A percentile compares a stretch with the other conserved stretches of the same genome.
These are phyloP conservation scores for Metrosideros polymorpha DNA, from an alignment of 441 rosid species.

Conservation along the genomic window DNA sequence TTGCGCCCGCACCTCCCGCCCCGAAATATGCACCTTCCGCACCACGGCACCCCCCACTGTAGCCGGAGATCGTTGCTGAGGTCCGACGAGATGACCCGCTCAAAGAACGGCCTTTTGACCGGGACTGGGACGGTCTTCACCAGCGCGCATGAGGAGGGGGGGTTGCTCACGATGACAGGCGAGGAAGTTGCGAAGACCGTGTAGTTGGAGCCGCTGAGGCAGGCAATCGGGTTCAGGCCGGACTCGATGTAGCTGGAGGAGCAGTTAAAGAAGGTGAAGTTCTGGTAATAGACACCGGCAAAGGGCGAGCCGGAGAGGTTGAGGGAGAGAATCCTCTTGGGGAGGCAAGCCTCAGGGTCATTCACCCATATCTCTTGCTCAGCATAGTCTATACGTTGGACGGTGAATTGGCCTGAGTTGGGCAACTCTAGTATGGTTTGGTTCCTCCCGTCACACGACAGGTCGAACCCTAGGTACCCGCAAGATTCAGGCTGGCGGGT, in stretches of 20 bases:
- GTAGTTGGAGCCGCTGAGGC: conserved; percentile 32
- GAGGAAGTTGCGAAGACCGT: conserved; percentile 58
- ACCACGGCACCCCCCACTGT: conserved; percentile 45
- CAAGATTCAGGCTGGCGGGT: conserved; percentile 23
- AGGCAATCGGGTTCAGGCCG: conserved; percentile 36
- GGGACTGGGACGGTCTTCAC: conserved; percentile 36
- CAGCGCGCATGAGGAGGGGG: conserved; percentile 23
- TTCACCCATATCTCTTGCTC: conserved; percentile 45
- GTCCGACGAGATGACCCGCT: conserved; percentile 37
- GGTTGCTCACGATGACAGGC: not conserved
- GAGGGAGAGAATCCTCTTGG: conserved; percentile 35
- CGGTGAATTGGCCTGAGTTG: conserved; percentile 26
- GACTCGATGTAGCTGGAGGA: conserved; percentile 15
- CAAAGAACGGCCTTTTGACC: conserved; percentile 41
- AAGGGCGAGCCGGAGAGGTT: conserved; percentile 46
- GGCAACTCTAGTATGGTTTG: conserved; percentile 35
- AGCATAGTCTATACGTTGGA: conserved; percentile 41
- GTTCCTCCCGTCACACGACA: conserved; percentile 36
- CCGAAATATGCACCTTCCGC: conserved; percentile 33
- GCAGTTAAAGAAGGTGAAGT: conserved; percentile 56
- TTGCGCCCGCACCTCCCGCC: conserved; percentile 12
- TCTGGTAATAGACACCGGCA: conserved; percentile 10
- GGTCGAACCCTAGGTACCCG: conserved; percentile 41
- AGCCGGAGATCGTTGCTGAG: conserved; percentile 45
- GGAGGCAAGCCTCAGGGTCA: conserved; percentile 44